Percentiles rank a stretch among this genome's conserved stretches.
phyloP scores from a whole-genome alignment of 495 filamentous ascomycete genomes.

The Tuber melanosporum region DNA sequence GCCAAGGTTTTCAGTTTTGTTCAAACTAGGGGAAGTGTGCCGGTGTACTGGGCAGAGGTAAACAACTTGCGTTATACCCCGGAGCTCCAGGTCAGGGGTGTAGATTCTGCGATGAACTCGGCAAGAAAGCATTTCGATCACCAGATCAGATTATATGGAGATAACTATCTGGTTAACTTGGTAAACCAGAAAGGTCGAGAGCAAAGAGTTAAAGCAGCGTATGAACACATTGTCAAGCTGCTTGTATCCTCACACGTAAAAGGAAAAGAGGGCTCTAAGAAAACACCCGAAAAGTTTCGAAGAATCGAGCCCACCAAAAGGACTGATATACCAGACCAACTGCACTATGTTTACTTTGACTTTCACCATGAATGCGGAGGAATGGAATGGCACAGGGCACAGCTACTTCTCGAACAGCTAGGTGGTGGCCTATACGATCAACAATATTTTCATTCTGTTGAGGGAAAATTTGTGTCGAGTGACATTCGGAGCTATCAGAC shows the following conservation, averaged over 20 bases:
- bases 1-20: conserved; percentile 88
- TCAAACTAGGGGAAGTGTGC: conserved; percentile 92
- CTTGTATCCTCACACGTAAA: conserved; percentile 67
- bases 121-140: conserved; percentile 84
- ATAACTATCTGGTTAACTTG: conserved; percentile 93
- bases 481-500: conserved; percentile 52
- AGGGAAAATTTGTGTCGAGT: conserved; percentile 49
- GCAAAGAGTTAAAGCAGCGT: conserved; percentile 78
- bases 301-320: conserved; percentile 60
- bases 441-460: conserved; percentile 86
- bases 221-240: conserved; percentile 77
- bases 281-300: conserved; percentile 74
- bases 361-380: conserved; percentile 97
- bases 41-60: conserved; percentile 91
- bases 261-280: conserved; percentile 52
- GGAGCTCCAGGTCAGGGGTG: conserved; percentile 75
- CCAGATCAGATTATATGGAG: conserved; percentile 86
- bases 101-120: conserved; percentile 73
- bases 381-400: conserved; percentile 85
- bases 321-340: conserved; percentile 62
- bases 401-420: conserved; percentile 76
- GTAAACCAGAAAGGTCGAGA: conserved; percentile 95
- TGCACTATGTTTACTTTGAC: conserved; percentile 97
- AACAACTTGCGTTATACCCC: conserved; percentile 88
- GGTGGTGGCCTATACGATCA: conserved; percentile 64